Evolutionary conservation across 2,329 filamentous ascomycete genomes (phyloP).

Genomic region (Lecanoromycetidae sp.): DNA sequence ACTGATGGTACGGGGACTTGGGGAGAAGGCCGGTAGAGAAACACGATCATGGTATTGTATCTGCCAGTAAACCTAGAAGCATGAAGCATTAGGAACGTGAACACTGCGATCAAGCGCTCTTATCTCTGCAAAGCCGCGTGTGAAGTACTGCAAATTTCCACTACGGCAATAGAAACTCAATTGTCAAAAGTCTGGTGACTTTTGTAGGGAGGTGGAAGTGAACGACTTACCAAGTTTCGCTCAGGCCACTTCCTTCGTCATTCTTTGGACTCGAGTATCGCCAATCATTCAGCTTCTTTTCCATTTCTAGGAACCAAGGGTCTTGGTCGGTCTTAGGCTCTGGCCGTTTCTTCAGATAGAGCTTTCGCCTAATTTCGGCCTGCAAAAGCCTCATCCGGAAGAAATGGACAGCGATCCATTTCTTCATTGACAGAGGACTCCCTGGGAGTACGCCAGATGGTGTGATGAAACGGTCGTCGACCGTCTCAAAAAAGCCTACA

Average conservation of each 20-base stretch:
- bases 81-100: not conserved
- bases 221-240: slow-evolving; percentile 62
- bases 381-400: slow-evolving; percentile 83
- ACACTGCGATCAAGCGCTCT: not conserved
- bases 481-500: slow-evolving; percentile 70
- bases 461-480: slow-evolving; percentile 75
- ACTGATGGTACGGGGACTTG: slow-evolving; percentile 78
- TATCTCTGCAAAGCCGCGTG: too few species aligned
- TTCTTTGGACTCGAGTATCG: slow-evolving; percentile 61
- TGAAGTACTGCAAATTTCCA: too few species aligned
- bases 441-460: slow-evolving; percentile 57
- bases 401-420: slow-evolving; percentile 82
- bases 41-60: slow-evolving; percentile 79
- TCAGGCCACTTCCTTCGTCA: slow-evolving; percentile 56
- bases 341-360: slow-evolving; percentile 73
- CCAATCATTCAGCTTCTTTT: slow-evolving; percentile 69
- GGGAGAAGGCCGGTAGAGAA: slow-evolving; percentile 80
- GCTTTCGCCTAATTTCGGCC: slow-evolving; percentile 69
- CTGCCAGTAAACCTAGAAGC: slow-evolving; percentile 47
- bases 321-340: slow-evolving; percentile 69
- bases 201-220: too few species aligned
- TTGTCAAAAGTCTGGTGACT: too few species aligned
- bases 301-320: slow-evolving; percentile 76
- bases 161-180: too few species aligned
- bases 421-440: slow-evolving; percentile 64